Conservation (phyloP, 192 early-diverging fungal species). For the Allomyces javanicus region DNA sequence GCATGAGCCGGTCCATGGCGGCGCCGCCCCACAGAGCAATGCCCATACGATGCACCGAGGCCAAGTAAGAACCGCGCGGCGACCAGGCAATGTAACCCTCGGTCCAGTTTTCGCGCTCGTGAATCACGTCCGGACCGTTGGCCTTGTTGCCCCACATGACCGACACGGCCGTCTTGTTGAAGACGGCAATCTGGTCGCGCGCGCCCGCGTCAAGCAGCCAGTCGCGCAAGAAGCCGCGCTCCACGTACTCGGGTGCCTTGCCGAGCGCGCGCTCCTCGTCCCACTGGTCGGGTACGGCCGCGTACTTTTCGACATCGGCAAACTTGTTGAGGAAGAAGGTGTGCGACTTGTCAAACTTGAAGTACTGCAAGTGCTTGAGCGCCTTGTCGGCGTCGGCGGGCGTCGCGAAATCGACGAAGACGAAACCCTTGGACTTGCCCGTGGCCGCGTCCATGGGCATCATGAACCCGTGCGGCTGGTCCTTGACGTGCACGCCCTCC, state of each 20-base stretch:
- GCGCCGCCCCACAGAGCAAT: constrained; percentile 91
- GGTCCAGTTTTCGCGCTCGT: constrained; percentile 59
- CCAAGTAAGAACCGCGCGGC: constrained; percentile 76
- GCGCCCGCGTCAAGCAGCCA: constrained; percentile 70
- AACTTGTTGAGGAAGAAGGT: constrained; percentile 67
- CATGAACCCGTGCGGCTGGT: constrained; percentile 38
- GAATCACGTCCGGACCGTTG: constrained; percentile 51
- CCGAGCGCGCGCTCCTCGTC: constrained; percentile 44
- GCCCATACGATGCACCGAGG: constrained; percentile 84
- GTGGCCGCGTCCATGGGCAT: constrained; percentile 66
- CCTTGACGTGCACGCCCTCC: constrained; percentile 51
- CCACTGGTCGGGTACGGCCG: constrained; percentile 44
- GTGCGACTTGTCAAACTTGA: constrained; percentile 64
- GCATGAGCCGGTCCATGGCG: constrained; percentile 71
- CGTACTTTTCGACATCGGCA: constrained; percentile 77
- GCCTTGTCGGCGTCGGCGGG: constrained; percentile 59
- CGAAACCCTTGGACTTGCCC: constrained; percentile 72
- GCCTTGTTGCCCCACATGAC: constrained; percentile 82
- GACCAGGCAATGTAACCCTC: constrained; percentile 90
- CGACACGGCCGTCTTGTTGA: constrained; percentile 59
- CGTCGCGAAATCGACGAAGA: constrained; percentile 86
- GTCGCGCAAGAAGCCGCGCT: constrained; percentile 64
- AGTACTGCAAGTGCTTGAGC: constrained; percentile 53
- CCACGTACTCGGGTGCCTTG: constrained; percentile 14
- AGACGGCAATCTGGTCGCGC: constrained; percentile 82